A percentile compares a stretch with the other conserved stretches of the same genome.
Conservation (phyloP, 2,329 filamentous ascomycete genomes). For the Plenodomus tracheiphilus region DNA sequence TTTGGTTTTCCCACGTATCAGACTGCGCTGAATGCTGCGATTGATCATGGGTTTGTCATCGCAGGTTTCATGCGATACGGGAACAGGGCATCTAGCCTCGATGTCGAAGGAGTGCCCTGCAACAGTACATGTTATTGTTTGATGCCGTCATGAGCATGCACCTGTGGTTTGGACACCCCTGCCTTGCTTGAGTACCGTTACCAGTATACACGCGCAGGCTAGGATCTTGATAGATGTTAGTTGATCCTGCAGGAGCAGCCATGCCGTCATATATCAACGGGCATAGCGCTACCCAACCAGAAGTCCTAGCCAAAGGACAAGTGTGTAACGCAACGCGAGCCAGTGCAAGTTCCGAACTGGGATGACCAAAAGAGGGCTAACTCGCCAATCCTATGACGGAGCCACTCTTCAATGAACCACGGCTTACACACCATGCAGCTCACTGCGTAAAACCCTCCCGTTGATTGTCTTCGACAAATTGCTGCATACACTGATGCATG, state of each 20-base stretch:
- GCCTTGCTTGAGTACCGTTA: not conserved
- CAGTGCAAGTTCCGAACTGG: not conserved
- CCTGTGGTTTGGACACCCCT: not conserved
- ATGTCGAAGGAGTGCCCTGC: not conserved
- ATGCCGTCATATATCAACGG: not conserved
- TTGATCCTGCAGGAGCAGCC: not conserved
- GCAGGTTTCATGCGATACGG: not conserved
- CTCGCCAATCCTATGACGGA: not conserved
- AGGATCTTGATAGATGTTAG: not conserved
- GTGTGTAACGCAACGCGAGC: not conserved
- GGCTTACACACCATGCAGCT: not conserved
- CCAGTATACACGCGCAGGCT: not conserved
- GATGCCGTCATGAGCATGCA: not conserved
- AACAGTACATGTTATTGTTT: not conserved
- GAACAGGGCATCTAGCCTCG: not conserved
- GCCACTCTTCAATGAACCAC: not conserved
- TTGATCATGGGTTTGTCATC: not conserved
- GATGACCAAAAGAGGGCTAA: not conserved
- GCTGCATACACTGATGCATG: conserved; percentile 6
- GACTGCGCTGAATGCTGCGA: not conserved
- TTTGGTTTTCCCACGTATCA: not conserved
- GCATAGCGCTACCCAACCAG: not conserved
- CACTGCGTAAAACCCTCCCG: conserved; percentile 7
- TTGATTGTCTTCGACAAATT: conserved; percentile 24
- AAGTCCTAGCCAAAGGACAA: too few species aligned